Evolutionary conservation across 306 rosid genomes (phyloP), one percentile per base, ranked within the genome.

Genomic region (Malus sylvestris): DNA sequence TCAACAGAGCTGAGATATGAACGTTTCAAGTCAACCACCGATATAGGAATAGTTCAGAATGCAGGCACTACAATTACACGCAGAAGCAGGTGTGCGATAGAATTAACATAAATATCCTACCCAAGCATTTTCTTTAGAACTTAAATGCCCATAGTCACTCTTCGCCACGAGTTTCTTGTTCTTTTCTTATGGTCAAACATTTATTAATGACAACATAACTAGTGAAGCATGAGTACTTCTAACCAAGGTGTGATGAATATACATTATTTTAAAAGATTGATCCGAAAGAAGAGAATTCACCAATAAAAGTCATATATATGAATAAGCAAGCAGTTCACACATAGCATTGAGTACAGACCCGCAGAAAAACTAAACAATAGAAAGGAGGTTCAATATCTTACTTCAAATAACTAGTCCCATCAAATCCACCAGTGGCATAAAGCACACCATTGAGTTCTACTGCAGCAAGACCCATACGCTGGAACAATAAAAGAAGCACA

Each of bases 1-100:
- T 93, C 97, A 23, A 88, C 91, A 53, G 97, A 84, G 38, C 96
- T 88, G 90, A 79, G 78, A 66, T 83, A 33, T 25, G 38, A 71
- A 70, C 71, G 51, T 25, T 58, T 61, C 49, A 42, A 13, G 69
- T 64, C 40, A 73, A 51, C 62, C 35, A 61, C 35, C n/a, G 57
- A 33, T 45, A 14, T 57, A 80, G 61, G 46, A 19, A 68, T 10
- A 25, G 51, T 32, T 22, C 46, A 68, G 73, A 33, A 25, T 67
- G 42, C 12, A 67, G 42, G 42, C 42, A 38, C 42, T 38, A 38
- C 42, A 38, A 38, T 38, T 38, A 38, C 9, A 38, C 2, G 42
- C 42, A 38, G 10, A 38, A 38, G 42, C 42, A 38, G 42, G 42
- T 7, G 42, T 38, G 9, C 10, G 9, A 38, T 38, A 38, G 40